These are phyloP conservation scores for Lycium ferocissimum DNA, from an alignment of 257 asterid species.

Conservation along the genomic window DNA sequence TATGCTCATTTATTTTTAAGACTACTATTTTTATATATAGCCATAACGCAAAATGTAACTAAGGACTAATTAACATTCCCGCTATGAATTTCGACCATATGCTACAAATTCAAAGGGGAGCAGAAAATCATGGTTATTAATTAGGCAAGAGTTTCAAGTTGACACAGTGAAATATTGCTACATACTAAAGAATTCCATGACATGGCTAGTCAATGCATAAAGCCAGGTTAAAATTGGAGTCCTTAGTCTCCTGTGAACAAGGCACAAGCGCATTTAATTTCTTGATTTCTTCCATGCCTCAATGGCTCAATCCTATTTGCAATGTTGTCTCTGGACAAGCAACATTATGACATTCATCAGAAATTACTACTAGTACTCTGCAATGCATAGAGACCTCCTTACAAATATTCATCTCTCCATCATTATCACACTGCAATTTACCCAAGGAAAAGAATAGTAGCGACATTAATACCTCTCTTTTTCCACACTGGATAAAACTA, in stretches of 20 bases:
- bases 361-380: not conserved
- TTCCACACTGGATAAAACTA: not conserved
- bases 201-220: not conserved
- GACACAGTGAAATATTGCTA: not conserved
- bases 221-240: not conserved
- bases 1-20: not conserved
- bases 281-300: not conserved
- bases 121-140: slow-evolving; percentile 11
- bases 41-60: not conserved
- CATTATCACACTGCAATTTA: not conserved
- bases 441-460: not conserved
- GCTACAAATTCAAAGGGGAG: not conserved
- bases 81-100: not conserved
- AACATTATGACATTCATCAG: not conserved
- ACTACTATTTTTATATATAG: not conserved
- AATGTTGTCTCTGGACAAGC: not conserved
- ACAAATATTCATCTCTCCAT: not conserved
- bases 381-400: not conserved
- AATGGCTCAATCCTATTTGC: not conserved
- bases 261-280: not conserved
- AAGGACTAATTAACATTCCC: not conserved
- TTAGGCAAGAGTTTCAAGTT: not conserved
- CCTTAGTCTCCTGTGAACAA: not conserved
- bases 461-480: not conserved
- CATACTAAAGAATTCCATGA: not conserved